These are phyloP conservation scores for Russula vinacea DNA, from an alignment of 768 basidiomycete genomes.

Conservation along the genomic window DNA sequence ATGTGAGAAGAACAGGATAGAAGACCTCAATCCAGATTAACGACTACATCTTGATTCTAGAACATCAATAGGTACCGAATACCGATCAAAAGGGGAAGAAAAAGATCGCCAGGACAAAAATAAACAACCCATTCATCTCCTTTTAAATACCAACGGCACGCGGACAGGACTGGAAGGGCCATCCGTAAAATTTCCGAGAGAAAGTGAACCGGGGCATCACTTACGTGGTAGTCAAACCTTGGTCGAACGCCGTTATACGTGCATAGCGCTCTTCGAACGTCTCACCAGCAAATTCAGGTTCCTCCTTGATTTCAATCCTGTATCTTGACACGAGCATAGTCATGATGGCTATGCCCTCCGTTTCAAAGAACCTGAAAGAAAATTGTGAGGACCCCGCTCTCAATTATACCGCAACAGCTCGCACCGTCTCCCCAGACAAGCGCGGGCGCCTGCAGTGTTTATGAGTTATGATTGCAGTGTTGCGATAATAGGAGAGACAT, in stretches of 20 bases:
- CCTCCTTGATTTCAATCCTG: slow-evolving; percentile 49
- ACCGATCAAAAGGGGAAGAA: not conserved
- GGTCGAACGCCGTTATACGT: slow-evolving; percentile 3
- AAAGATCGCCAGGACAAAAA: not conserved
- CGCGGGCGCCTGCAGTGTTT: slow-evolving; percentile 23
- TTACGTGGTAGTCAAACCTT: slow-evolving; percentile 16
- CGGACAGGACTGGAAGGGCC: not conserved
- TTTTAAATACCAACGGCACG: slow-evolving; percentile 9
- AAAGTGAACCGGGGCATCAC: not conserved
- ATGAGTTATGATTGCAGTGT: not conserved
- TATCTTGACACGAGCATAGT: slow-evolving; percentile 47
- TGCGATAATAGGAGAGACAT: not conserved
- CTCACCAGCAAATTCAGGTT: slow-evolving; percentile 45
- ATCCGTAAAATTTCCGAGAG: not conserved
- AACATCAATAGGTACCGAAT: no score
- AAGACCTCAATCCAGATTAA: no score
- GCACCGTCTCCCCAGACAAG: slow-evolving; percentile 31
- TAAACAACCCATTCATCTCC: not conserved
- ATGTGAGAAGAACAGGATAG: no score
- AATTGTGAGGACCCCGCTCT: not conserved
- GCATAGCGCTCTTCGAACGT: slow-evolving; percentile 44
- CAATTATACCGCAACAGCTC: not conserved
- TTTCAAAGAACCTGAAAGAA: slow-evolving; percentile 46
- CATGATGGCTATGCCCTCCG: slow-evolving; percentile 47
- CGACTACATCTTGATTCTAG: no score